phyloP scores from a whole-genome alignment of 306 rosid species.

The Coriaria nepalensis region DNA sequence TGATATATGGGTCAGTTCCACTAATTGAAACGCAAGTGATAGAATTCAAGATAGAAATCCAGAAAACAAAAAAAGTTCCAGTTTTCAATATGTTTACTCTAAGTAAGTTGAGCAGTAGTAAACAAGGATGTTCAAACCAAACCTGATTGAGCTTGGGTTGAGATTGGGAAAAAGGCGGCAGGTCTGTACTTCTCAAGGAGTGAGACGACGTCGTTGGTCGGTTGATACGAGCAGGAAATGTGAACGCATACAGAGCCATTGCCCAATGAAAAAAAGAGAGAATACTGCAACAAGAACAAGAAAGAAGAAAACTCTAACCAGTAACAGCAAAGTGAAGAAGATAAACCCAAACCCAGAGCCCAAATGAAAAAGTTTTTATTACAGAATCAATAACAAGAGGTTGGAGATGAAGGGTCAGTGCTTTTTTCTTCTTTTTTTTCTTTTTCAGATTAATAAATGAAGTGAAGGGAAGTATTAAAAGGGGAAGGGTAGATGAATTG shows the following conservation, averaged over 20 bases:
- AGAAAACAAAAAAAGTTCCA: neutral
- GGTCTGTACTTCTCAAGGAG: constrained; percentile 28
- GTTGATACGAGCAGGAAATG: constrained; percentile 34
- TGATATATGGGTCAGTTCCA: neutral
- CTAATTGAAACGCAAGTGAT: neutral
- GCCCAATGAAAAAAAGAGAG: neutral
- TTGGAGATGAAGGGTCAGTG: too few species aligned
- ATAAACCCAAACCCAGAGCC: constrained; percentile 13
- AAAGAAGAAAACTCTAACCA: neutral
- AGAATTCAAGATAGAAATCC: neutral
- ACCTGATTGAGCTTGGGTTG: constrained; percentile 42
- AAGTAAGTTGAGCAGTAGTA: too few species aligned
- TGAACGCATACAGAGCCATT: constrained; percentile 66
- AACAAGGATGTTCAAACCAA: constrained; percentile 4
- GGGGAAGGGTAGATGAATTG: too few species aligned
- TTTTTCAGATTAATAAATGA: too few species aligned
- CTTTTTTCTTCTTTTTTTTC: too few species aligned
- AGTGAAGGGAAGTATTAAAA: too few species aligned
- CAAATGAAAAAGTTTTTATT: neutral
- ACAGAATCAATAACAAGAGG: too few species aligned
- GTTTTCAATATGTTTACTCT: neutral
- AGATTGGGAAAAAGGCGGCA: constrained; percentile 13
- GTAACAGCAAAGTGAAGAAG: constrained; percentile 16
- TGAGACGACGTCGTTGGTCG: constrained; percentile 22
- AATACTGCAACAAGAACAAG: neutral